Percentiles rank a stretch among this genome's conserved stretches.
These are phyloP conservation scores for Cicer cuneatum DNA, from an alignment of 306 rosid genomes.

Conservation along the genomic window DNA sequence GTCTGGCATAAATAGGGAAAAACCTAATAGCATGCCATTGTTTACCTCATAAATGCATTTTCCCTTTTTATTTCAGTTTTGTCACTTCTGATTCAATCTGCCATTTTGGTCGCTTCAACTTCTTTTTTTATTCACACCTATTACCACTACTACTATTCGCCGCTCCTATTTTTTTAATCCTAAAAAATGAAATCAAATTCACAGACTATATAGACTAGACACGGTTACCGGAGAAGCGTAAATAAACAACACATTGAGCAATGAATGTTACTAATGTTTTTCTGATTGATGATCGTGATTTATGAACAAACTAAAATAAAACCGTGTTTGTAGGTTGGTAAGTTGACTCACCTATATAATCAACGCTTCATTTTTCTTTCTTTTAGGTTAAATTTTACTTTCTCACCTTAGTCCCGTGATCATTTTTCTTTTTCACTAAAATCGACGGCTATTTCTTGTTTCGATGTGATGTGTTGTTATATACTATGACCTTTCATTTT, in stretches of 20 bases:
- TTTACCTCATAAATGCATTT: constrained; percentile 45
- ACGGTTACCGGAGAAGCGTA: not conserved
- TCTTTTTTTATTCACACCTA: no score
- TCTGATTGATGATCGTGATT: not conserved
- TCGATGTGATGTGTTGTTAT: constrained; percentile 40
- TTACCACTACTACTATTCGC: not conserved
- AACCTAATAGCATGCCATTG: constrained; percentile 1
- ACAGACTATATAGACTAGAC: not conserved
- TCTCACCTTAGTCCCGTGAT: constrained; percentile 46
- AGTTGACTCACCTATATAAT: not conserved
- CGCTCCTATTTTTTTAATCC: not conserved
- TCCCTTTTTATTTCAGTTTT: constrained; percentile 42
- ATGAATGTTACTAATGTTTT: constrained; percentile 6
- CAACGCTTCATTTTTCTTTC: constrained; percentile 20
- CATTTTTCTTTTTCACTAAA: not conserved
- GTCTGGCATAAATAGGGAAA: constrained; percentile 42
- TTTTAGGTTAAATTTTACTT: constrained; percentile 14
- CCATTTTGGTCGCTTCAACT: constrained; percentile 40
- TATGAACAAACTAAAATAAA: not conserved
- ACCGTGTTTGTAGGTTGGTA: not conserved
- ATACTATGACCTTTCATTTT: not conserved
- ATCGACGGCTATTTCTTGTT: constrained; percentile 43
- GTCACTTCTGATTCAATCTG: constrained; percentile 52
- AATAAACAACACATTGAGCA: constrained; percentile 11
- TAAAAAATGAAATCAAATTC: no score